phyloP scores from a whole-genome alignment of 768 basidiomycete species.

The Leccinellum albellum region DNA sequence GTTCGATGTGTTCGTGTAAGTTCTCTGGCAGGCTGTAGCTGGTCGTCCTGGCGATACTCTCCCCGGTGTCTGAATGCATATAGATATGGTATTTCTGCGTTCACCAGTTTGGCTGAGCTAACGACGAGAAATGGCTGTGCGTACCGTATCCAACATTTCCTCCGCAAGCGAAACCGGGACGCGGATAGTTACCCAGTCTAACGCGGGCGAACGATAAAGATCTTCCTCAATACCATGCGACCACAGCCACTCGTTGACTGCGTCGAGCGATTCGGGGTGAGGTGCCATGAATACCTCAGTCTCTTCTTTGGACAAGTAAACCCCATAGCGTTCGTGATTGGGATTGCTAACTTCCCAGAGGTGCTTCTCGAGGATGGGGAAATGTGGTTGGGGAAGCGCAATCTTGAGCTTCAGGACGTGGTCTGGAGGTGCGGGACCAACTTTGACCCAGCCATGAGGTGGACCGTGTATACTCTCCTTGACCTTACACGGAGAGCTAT shows the following conservation, averaged over 20 bases:
- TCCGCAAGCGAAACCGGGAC: constrained; percentile 60
- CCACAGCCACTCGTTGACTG: constrained; percentile 60
- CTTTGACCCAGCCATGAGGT: constrained; percentile 49
- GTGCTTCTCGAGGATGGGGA: constrained; percentile 46
- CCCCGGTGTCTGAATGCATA: constrained; percentile 50
- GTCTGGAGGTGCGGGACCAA: constrained; percentile 41
- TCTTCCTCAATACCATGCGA: constrained; percentile 49
- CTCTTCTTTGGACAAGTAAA: constrained; percentile 60
- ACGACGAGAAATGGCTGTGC: constrained; percentile 6
- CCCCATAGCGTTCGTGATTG: constrained; percentile 49
- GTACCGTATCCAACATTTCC: constrained; percentile 66
- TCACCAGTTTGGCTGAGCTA: not conserved
- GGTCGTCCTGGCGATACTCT: constrained; percentile 58
- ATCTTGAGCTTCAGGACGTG: constrained; percentile 55
- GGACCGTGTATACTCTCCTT: constrained; percentile 45
- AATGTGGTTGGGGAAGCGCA: constrained; percentile 52
- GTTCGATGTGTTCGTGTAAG: constrained; percentile 57
- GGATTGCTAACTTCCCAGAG: constrained; percentile 58
- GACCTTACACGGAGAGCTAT: constrained; percentile 29
- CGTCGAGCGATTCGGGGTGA: constrained; percentile 45
- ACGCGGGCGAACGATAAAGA: constrained; percentile 54
- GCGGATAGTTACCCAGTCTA: constrained; percentile 64
- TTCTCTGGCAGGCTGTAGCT: constrained; percentile 61
- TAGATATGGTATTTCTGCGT: constrained; percentile 61
- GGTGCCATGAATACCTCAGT: constrained; percentile 62